phyloP scores from a whole-genome alignment of 305 asterid species.

The Fraxinus paxiana region DNA sequence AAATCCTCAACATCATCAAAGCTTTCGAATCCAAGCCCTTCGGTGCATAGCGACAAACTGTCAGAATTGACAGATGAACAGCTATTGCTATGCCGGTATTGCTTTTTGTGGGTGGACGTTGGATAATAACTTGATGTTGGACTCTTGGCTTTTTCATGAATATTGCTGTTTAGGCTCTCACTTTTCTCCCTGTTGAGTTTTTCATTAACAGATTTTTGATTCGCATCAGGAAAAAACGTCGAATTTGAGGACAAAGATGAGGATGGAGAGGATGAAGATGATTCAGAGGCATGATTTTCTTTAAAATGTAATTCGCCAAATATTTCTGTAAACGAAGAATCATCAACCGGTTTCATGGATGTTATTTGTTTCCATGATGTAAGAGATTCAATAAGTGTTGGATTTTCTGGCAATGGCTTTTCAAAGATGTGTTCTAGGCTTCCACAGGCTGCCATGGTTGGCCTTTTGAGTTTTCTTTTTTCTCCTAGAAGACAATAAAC shows the following conservation, averaged over 20 bases:
- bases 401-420: conserved; percentile 49
- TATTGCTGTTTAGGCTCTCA: not conserved
- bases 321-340: conserved; percentile 49
- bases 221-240: conserved; percentile 14
- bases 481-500: conserved; percentile 23
- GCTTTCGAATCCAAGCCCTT: conserved; percentile 89
- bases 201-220: conserved; percentile 14
- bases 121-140: conserved; percentile 23
- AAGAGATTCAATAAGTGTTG: conserved; percentile 56
- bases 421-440: conserved; percentile 57
- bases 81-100: conserved; percentile 42
- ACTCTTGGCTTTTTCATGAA: conserved; percentile 18
- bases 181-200: conserved; percentile 14
- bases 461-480: not conserved
- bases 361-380: conserved; percentile 66
- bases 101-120: conserved; percentile 16
- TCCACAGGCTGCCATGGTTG: conserved; percentile 60
- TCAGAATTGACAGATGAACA: conserved; percentile 61
- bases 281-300: conserved; percentile 25
- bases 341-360: conserved; percentile 37
- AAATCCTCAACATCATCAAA: conserved; percentile 67
- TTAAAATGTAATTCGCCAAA: conserved; percentile 63
- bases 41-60: conserved; percentile 70
- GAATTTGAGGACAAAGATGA: conserved; percentile 27
- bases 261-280: conserved; percentile 29